phyloP scores from a whole-genome alignment of 2,329 filamentous ascomycete species.

The Chalaropsis ovoidea region DNA sequence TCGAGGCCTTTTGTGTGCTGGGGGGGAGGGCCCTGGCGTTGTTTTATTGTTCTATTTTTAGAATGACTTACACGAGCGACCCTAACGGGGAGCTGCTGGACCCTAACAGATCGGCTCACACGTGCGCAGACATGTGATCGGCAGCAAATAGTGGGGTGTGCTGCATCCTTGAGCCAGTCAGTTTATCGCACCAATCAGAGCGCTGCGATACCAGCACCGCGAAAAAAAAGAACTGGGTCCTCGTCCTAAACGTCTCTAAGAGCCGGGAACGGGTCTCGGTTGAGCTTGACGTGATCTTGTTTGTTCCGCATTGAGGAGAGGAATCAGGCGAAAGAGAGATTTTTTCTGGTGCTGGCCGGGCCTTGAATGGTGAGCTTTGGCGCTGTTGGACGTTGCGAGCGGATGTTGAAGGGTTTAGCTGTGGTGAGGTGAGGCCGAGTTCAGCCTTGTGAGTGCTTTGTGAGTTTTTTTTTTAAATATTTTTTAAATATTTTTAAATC shows the following conservation, averaged over 20 bases:
- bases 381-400: no score
- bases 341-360: not conserved
- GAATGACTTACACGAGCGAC: not conserved
- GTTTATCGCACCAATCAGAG: not conserved
- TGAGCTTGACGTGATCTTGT: not conserved
- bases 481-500: not conserved
- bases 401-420: no score
- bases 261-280: not conserved
- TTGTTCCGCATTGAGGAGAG: conserved; percentile 2
- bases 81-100: not conserved
- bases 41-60: not conserved
- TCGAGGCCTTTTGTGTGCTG: not conserved
- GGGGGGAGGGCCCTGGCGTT: not conserved
- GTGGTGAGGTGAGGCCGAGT: no score
- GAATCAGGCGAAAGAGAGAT: not conserved
- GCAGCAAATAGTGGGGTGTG: not conserved
- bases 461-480: not conserved
- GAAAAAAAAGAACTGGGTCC: not conserved
- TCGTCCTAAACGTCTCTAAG: not conserved
- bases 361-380: not conserved
- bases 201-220: not conserved
- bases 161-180: not conserved
- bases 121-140: not conserved
- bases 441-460: not conserved
- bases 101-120: not conserved